phyloP scores from a whole-genome alignment of 495 filamentous ascomycete genomes.

The Chaetomium cochliodes region DNA sequence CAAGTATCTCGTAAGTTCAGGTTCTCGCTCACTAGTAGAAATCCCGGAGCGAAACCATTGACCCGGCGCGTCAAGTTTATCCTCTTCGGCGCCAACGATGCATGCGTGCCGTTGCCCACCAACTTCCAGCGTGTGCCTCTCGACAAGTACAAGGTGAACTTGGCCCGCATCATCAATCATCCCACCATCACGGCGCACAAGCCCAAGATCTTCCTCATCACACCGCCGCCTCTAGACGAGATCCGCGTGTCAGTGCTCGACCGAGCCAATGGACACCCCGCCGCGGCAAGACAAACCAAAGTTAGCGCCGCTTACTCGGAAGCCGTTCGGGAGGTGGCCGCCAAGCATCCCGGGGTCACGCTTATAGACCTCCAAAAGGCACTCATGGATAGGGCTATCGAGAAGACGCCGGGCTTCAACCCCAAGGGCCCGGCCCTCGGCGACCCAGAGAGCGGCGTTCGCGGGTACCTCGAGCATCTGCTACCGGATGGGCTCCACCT shows the following conservation, averaged over 20 bases:
- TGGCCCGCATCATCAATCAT: slow-evolving; percentile 67
- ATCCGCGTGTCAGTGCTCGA: slow-evolving; percentile 60
- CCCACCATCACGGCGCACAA: slow-evolving; percentile 64
- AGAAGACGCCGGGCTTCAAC: slow-evolving; percentile 42
- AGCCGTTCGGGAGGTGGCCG: slow-evolving; percentile 63
- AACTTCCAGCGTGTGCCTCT: slow-evolving; percentile 72
- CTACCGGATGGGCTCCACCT: slow-evolving; percentile 56
- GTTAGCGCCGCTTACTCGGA: slow-evolving; percentile 70
- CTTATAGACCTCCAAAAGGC: slow-evolving; percentile 74
- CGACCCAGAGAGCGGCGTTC: slow-evolving; percentile 42
- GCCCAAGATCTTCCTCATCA: slow-evolving; percentile 71
- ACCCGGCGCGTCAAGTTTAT: slow-evolving; percentile 49
- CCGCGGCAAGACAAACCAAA: slow-evolving; percentile 59
- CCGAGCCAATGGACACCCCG: slow-evolving; percentile 44
- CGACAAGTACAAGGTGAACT: slow-evolving; percentile 66
- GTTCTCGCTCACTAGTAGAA: not conserved
- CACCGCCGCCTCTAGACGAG: slow-evolving; percentile 79
- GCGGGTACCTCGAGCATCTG: slow-evolving; percentile 47
- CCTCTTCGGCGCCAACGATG: slow-evolving; percentile 88
- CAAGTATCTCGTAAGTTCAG: slow-evolving; percentile 66
- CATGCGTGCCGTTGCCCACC: slow-evolving; percentile 56
- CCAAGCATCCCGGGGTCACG: slow-evolving; percentile 56
- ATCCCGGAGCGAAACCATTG: not conserved
- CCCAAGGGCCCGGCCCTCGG: slow-evolving; percentile 43
- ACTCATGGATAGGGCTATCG: slow-evolving; percentile 60